A percentile compares a stretch with the other conserved stretches of the same genome.
These are phyloP conservation scores for Phytophthora idaei DNA, from an alignment of 352 stramenopile genomes.

Conservation along the genomic window DNA sequence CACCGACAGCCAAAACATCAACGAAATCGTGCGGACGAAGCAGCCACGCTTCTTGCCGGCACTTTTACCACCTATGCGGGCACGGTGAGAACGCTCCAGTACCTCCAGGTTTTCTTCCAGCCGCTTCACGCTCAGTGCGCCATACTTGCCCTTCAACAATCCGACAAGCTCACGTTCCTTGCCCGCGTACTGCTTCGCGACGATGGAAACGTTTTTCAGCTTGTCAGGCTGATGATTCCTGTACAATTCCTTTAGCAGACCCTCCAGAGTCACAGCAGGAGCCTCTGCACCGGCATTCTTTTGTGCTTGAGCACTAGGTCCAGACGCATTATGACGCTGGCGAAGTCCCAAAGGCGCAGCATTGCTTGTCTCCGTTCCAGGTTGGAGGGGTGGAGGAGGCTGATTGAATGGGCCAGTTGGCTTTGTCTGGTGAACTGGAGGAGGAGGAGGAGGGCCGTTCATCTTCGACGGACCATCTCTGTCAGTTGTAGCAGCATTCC, in stretches of 20 bases:
- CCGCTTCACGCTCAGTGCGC: constrained; percentile 71
- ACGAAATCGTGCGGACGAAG: constrained; percentile 30
- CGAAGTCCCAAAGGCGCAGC: constrained; percentile 23
- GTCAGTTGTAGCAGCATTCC: neutral
- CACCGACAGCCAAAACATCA: constrained; percentile 39
- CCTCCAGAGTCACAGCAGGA: constrained; percentile 50
- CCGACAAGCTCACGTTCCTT: constrained; percentile 69
- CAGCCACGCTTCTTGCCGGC: constrained; percentile 32
- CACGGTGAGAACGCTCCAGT: constrained; percentile 36
- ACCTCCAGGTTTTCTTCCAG: constrained; percentile 62
- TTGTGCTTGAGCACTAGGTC: constrained; percentile 2
- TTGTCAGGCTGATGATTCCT: constrained; percentile 79
- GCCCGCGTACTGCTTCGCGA: constrained; percentile 64
- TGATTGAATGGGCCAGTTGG: constrained; percentile 2
- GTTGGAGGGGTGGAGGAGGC: neutral
- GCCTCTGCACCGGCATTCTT: neutral
- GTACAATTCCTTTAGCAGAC: constrained; percentile 71
- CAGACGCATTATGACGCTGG: constrained; percentile 26
- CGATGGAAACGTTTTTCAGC: constrained; percentile 55
- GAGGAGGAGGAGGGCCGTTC: constrained; percentile 8
- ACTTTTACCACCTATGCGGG: constrained; percentile 14
- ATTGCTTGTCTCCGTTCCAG: constrained; percentile 15
- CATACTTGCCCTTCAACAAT: constrained; percentile 74
- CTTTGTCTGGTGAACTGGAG: constrained; percentile 2
- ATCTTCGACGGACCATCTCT: constrained; percentile 7